Evolutionary conservation across 345 rosid species (phyloP), one percentile per base, ranked within the genome.

Genomic region (Eucalyptus polybractea): DNA sequence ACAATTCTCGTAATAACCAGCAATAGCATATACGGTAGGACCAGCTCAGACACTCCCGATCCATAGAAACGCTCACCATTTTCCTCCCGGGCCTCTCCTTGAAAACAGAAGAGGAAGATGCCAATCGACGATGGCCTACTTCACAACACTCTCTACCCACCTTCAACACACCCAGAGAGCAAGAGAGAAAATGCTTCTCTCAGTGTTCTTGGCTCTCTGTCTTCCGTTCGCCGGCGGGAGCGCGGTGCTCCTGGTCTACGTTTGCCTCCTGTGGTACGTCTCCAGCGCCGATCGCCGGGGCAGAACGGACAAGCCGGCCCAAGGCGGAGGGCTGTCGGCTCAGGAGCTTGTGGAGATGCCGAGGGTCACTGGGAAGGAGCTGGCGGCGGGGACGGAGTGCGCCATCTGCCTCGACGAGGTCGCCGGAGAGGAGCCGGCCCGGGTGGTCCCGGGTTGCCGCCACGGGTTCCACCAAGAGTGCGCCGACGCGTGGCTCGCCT

Each of bases 351-450:
- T 93, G 90, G 93, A 93, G 88, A 62, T 96, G 87, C 99, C 99
- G 1, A 94, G 89, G 91, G 88, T 94, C 25, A 88, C 93, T 4
- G 98, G 99, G 45, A 95, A 94, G 89, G 97, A 95, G 87, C 92
- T 96, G 87, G 92, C 90, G 13, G 27, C 93, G 58, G 97, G 97
- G 89, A 92, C 89, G 17, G 99, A 96, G 87, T 97, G 99, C 76
- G 95, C 99, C 8, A 93, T 97, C 29, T 97, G 99, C 69, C 95
- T 97, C 15, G 97, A 96, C 56, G 95, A 96, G 89, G 93, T 97
- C n/a, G 98, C 91, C 54, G 87, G 62, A 6, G 94, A 94, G 62
- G 93, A 97, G 86, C 89, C 92, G 58, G 96, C 94, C 17, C 92
- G 98, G 42, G 22, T 95, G 88, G 93, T 97, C 81, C 99, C 99